Percentiles rank a stretch among this genome's conserved stretches.
Evolutionary conservation across 345 rosid species (phyloP).

Genomic region (Eucalyptus victrix): DNA sequence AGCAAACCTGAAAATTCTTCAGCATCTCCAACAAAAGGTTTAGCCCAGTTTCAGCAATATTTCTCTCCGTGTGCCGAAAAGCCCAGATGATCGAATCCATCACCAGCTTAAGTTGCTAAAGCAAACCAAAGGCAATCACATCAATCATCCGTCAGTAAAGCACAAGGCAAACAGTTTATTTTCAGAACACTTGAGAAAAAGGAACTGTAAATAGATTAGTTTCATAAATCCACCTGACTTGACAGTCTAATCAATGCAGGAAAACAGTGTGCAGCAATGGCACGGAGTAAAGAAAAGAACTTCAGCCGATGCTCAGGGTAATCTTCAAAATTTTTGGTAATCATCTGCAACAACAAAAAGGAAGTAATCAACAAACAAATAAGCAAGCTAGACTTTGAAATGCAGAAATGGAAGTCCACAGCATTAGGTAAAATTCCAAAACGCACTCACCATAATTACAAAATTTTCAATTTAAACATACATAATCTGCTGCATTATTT

Average conservation of each 20-base stretch:
- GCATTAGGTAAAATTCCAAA: neutral
- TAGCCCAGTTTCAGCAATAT: constrained; percentile 96
- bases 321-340: constrained; percentile 96
- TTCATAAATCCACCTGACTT: constrained; percentile 58
- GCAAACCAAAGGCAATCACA: neutral
- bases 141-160: neutral
- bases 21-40: constrained; percentile 88
- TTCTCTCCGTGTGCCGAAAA: constrained; percentile 98
- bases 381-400: neutral
- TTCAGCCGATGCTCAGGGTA: constrained; percentile 98
- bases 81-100: constrained; percentile 99
- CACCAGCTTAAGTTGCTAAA: constrained; percentile 88
- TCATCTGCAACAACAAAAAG: constrained; percentile 53
- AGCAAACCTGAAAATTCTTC: constrained; percentile 76
- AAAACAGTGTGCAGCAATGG: constrained; percentile 92
- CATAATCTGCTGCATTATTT: neutral
- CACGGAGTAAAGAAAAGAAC: constrained; percentile 95
- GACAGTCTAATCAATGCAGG: constrained; percentile 86
- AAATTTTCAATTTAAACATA: neutral
- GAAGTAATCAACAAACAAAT: neutral
- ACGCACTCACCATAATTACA: neutral
- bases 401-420: neutral
- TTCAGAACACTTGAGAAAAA: neutral
- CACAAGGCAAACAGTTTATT: neutral
- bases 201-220: neutral